phyloP scores from a whole-genome alignment of 176 grass and related monocot genomes.

The Poa pratensis region DNA sequence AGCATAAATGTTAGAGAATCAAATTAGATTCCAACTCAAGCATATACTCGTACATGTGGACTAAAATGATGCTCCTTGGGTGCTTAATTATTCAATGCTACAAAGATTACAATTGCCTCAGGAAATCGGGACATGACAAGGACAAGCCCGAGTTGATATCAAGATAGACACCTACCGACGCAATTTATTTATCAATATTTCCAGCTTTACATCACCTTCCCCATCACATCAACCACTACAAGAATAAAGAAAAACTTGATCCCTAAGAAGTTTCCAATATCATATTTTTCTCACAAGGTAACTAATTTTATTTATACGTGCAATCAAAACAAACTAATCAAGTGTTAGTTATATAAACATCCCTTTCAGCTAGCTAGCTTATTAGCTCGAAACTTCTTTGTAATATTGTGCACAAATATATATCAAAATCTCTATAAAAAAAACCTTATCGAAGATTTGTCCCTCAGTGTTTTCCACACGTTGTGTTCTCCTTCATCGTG shows the following conservation, averaged over 20 bases:
- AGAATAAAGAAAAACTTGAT: conserved; percentile 55
- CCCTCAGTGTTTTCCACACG: too few species aligned
- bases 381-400: conserved; percentile 46
- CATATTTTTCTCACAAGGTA: conserved; percentile 51
- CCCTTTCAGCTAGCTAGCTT: conserved; percentile 54
- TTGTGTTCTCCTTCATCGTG: too few species aligned
- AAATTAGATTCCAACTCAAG: conserved; percentile 18
- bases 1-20: background rate
- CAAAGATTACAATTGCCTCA: conserved; percentile 36
- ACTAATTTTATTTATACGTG: conserved; percentile 14
- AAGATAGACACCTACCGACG: conserved; percentile 49
- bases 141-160: conserved; percentile 39
- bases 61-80: background rate
- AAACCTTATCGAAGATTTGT: too few species aligned
- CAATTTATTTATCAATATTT: conserved; percentile 30
- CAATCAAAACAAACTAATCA: conserved; percentile 15
- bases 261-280: conserved; percentile 43
- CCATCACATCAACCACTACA: conserved; percentile 40
- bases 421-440: background rate
- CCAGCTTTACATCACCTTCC: conserved; percentile 65
- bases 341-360: conserved; percentile 29
- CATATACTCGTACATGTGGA: conserved; percentile 8
- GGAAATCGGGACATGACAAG: conserved; percentile 40
- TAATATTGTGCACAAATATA: conserved; percentile 30
- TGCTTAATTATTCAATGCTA: conserved; percentile 36